Evolutionary conservation across 73 alveolate genomes (phyloP), one percentile per base, ranked within the genome.

Genomic region (Tetrahymena thermophila): DNA sequence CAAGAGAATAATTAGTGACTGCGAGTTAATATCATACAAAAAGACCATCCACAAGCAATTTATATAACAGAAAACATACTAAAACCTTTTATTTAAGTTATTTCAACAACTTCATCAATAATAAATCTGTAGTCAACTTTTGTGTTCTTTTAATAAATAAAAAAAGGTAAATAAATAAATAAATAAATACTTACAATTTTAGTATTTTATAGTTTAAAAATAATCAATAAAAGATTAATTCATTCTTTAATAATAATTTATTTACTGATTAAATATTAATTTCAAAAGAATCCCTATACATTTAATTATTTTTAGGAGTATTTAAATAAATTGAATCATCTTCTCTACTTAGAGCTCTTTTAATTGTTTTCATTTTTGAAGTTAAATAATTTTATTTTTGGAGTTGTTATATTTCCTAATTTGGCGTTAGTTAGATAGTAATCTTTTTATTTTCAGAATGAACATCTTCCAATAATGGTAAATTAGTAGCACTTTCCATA

Each of bases 1-100:
- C 97, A 95, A 17, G 95, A 15, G 35, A 85, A 95, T 55, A 89
- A 42, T 35, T 56, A 85, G 1, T 93, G 85, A 95, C 23, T 34
- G 21, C 42, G 93, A 35, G 93, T 93, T 35, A 95, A 19, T 15
- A 94, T 93, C 35, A 95, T 35, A 35, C 95, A 50, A 13, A 42
- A 95, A 56, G 85, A 85, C 50, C 95, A 89, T 34, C 97, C 97
- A 35, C 97, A 95, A 10, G 97, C 84, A 0, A 95, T 56, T 95
- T 95, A 35, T 84, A 50, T 95, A 11, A 89, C 94, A 13, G 93
- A 37, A 71, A 34, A 35, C 44, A 95, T 43, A 23, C 43, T 40
- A 15, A 95, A 95, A 43, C 94, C 35, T 56, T 89, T 94, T 11
- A 85, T 93, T 50, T 21, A 42, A 35, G 40, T 71, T 35, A 85